These are phyloP conservation scores for Arabidopsis thaliana DNA, from an alignment of 345 rosid genomes.

Conservation along the genomic window TAIR10.1 NC_003075.7:15893501-15894000, in stretches of 20 bases:
- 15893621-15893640: constrained; percentile 2
- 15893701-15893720: constrained; percentile 46
- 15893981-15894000: constrained; percentile 97
- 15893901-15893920: constrained; percentile 91
- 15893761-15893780: constrained; percentile 47
- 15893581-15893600: neutral
- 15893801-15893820: constrained; percentile 1
- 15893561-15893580: neutral
- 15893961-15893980: constrained; percentile 97
- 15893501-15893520: neutral
- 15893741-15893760: constrained; percentile 50
- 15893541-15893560: neutral
- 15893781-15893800: constrained; percentile 37
- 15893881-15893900: constrained; percentile 91
- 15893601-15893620: neutral
- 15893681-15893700: constrained; percentile 47
- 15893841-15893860: neutral
- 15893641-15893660: constrained; percentile 20
- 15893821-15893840: neutral
- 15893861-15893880: constrained; percentile 47
- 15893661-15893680: constrained; percentile 47
- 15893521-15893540: neutral
- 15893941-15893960: constrained; percentile 85
- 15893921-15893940: constrained; percentile 81
- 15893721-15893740: constrained; percentile 45